Evolutionary conservation across 768 basidiomycete genomes (phyloP).

Genomic region (Tylopilus felleus): DNA sequence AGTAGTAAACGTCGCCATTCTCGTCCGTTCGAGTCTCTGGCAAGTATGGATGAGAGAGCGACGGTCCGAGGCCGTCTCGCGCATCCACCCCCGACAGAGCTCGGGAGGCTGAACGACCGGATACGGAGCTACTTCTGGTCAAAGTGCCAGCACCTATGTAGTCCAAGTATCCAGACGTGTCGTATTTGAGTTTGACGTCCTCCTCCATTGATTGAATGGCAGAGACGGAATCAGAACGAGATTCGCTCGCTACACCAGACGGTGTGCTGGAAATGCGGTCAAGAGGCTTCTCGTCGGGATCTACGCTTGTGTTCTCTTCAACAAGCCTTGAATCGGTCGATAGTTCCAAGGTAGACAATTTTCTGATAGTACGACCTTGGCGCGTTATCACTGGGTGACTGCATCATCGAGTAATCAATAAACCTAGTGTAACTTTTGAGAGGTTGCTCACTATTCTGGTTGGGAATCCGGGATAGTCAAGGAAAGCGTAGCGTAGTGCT

Average conservation of each 20-base stretch:
- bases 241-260: constrained; percentile 8
- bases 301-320: neutral
- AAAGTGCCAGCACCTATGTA: neutral
- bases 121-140: constrained; percentile 3
- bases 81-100: constrained; percentile 27
- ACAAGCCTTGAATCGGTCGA: neutral
- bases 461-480: constrained; percentile 14
- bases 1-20: constrained; percentile 48
- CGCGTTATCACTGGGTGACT: constrained; percentile 4
- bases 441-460: constrained; percentile 13
- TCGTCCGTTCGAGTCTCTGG: constrained; percentile 41
- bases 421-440: neutral
- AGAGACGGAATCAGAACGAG: neutral
- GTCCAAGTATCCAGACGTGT: neutral
- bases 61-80: constrained; percentile 48
- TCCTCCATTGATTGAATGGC: constrained; percentile 15
- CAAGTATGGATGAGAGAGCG: constrained; percentile 48
- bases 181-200: constrained; percentile 23
- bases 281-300: constrained; percentile 3
- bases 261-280: constrained; percentile 13
- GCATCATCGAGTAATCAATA: neutral
- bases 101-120: constrained; percentile 14
- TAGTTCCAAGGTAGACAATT: constrained; percentile 1
- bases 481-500: constrained; percentile 18
- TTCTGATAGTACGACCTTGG: constrained; percentile 1